Percentiles rank a stretch among this genome's conserved stretches.
Conservation (phyloP, 2,329 filamentous ascomycete genomes). For the Tolypocladium inflatum region DNA sequence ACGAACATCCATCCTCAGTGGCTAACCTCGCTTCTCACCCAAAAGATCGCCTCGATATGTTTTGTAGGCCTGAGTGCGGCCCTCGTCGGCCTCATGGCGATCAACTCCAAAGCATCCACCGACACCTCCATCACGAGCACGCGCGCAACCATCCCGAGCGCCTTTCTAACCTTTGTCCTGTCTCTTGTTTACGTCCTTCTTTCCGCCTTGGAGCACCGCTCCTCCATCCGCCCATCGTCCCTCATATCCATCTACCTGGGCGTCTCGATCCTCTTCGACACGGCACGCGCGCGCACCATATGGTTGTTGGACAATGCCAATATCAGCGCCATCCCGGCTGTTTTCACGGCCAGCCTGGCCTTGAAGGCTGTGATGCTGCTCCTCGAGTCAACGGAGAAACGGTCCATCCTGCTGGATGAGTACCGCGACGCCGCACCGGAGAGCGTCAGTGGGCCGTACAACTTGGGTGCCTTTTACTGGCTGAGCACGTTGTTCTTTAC, state of each 20-base stretch:
- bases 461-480: conserved; percentile 41
- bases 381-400: conserved; percentile 10
- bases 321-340: conserved; percentile 6
- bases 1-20: neutral
- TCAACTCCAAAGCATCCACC: neutral
- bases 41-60: conserved; percentile 1
- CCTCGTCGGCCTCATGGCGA: conserved; percentile 1
- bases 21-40: neutral
- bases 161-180: neutral
- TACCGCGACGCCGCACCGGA: neutral
- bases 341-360: conserved; percentile 7
- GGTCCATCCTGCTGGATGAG: conserved; percentile 4
- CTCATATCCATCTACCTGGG: conserved; percentile 7
- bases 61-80: conserved; percentile 2
- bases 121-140: neutral
- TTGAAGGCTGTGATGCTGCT: conserved; percentile 8
- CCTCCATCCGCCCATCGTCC: conserved; percentile 7
- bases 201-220: conserved; percentile 3
- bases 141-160: neutral
- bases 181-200: conserved; percentile 1
- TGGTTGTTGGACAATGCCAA: conserved; percentile 5
- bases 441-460: conserved; percentile 30
- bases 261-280: conserved; percentile 7
- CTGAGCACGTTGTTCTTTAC: conserved; percentile 36
- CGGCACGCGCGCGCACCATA: conserved; percentile 9